Percentiles rank a stretch among this genome's conserved stretches.
phyloP scores from a whole-genome alignment of 1,284 basidiomycete species.

The Microstroma glucosiphilum region DNA sequence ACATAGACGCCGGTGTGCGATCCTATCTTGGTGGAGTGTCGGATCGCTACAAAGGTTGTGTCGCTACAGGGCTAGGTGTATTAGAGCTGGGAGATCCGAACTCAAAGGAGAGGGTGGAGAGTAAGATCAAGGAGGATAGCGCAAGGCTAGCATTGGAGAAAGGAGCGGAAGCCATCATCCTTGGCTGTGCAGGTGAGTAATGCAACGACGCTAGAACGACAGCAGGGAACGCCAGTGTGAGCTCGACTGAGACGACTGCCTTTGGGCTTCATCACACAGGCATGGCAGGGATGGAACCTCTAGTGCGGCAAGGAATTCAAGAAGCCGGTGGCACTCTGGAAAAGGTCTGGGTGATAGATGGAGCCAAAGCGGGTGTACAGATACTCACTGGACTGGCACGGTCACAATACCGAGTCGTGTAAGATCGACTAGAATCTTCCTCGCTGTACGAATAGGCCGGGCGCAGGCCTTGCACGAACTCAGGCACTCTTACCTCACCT shows the following conservation, averaged over 20 bases:
- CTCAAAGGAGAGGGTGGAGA: slow-evolving; percentile 19
- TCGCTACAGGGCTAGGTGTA: slow-evolving; percentile 30
- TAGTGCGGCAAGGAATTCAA: slow-evolving; percentile 20
- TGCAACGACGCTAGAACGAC: too few relatives aligned
- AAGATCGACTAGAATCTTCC: too few relatives aligned
- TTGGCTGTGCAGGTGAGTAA: slow-evolving; percentile 29
- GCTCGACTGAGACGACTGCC: too few relatives aligned
- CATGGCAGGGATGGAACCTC: slow-evolving; percentile 31
- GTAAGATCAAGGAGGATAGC: slow-evolving; percentile 15
- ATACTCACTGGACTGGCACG: slow-evolving; percentile 62
- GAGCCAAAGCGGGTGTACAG: slow-evolving; percentile 63
- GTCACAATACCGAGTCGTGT: slow-evolving; percentile 29
- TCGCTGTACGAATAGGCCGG: too few relatives aligned
- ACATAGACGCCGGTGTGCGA: slow-evolving; percentile 28
- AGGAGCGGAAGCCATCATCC: slow-evolving; percentile 33
- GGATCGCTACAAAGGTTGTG: slow-evolving; percentile 25
- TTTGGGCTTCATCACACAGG: background rate
- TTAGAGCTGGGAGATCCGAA: slow-evolving; percentile 23
- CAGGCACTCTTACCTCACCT: too few relatives aligned
- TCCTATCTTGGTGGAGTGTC: slow-evolving; percentile 23
- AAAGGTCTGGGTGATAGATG: slow-evolving; percentile 56
- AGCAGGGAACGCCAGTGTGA: too few relatives aligned
- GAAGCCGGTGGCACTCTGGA: slow-evolving; percentile 7
- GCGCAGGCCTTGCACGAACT: too few relatives aligned
- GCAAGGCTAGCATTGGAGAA: slow-evolving; percentile 16